A percentile compares a stretch with the other conserved stretches of the same genome.
Conservation (phyloP, 768 basidiomycete genomes). For the Russula vinacea region DNA sequence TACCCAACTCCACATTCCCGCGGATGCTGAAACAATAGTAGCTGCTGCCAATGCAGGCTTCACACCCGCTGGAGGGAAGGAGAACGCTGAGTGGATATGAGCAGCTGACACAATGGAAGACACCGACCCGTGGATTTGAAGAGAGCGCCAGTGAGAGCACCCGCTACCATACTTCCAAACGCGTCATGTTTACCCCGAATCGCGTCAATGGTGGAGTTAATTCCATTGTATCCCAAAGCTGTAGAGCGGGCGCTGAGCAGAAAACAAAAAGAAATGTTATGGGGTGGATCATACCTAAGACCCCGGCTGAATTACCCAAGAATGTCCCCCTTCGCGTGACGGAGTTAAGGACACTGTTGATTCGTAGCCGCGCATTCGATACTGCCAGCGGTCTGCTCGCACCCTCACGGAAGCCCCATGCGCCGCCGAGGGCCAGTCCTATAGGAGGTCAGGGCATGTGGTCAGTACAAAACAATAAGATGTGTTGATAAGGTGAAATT, state of each 20-base stretch:
- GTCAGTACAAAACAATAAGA: conserved; percentile 77
- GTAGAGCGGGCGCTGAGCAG: conserved; percentile 38
- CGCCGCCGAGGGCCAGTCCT: conserved; percentile 94
- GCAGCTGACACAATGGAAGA: conserved; percentile 37
- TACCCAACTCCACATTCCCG: conserved; percentile 92
- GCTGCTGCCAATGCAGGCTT: conserved; percentile 87
- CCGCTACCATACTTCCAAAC: conserved; percentile 88
- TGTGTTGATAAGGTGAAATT: conserved; percentile 32
- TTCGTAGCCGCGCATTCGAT: conserved; percentile 80
- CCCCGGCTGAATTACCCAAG: conserved; percentile 97
- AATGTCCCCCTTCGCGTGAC: conserved; percentile 96
- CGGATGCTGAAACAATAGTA: conserved; percentile 81
- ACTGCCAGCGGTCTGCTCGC: conserved; percentile 82
- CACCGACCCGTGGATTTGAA: conserved; percentile 92
- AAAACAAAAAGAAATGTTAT: conserved; percentile 40
- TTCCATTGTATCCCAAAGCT: conserved; percentile 95
- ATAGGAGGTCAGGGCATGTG: conserved; percentile 66
- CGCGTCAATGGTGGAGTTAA: conserved; percentile 91
- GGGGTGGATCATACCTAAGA: conserved; percentile 72
- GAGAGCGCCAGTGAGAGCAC: conserved; percentile 82
- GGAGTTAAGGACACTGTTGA: conserved; percentile 96
- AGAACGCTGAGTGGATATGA: conserved; percentile 32
- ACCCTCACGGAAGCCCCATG: conserved; percentile 96
- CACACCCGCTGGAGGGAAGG: conserved; percentile 72
- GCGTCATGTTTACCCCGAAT: conserved; percentile 89